Evolutionary conservation across 495 filamentous ascomycete genomes (phyloP), one percentile per base, ranked within the genome.

Genomic region (Xylaria acuta): DNA sequence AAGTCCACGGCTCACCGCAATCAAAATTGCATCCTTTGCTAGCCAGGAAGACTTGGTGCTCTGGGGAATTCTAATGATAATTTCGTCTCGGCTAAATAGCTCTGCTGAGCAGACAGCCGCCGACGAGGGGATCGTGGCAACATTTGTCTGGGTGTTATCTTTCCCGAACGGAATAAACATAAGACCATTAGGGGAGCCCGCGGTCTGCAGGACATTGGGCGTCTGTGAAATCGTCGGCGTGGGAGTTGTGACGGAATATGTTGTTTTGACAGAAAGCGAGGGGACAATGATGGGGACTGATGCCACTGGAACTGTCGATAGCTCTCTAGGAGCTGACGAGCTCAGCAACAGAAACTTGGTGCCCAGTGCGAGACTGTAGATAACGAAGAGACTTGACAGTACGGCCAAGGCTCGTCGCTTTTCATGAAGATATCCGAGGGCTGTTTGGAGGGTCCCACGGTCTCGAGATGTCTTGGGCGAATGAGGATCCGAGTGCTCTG

Each of bases 1-100:
- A 14, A 80, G 70, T n/a, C 79, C 80, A 18, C 84, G 84, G 64
- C 71, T 80, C 18, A 84, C 83, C n/a, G 80, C 77, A 54, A 86
- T 80, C 41, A 81, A 72, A 60, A 86, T 81, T 11, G 82, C 80
- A 34, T 82, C 83, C 58, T 77, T 82, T 8, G 80, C 75, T 27
- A 85, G 75, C 81, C 82, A 86, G 30, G 75, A 68, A 20, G 79
- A 76, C 69, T 84, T 86, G 68, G 76, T 78, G 12, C 70, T 70
- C 12, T 73, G 73, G 0, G 84, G 81, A 18, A 86, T 75, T 27
- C 73, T 77, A 0, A 85, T 77, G 60, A 85, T 59, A 36, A 86
- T 76, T 66, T 85, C 80, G 49, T 81, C 82, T 51, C 76, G 77
- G 43, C 79, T 78, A 67, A 73, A 69, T 22, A 81, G 66, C 27